These are phyloP conservation scores for Lasiodiplodia sp. DNA, from an alignment of 2,329 filamentous ascomycete species.

Conservation along the genomic window DNA sequence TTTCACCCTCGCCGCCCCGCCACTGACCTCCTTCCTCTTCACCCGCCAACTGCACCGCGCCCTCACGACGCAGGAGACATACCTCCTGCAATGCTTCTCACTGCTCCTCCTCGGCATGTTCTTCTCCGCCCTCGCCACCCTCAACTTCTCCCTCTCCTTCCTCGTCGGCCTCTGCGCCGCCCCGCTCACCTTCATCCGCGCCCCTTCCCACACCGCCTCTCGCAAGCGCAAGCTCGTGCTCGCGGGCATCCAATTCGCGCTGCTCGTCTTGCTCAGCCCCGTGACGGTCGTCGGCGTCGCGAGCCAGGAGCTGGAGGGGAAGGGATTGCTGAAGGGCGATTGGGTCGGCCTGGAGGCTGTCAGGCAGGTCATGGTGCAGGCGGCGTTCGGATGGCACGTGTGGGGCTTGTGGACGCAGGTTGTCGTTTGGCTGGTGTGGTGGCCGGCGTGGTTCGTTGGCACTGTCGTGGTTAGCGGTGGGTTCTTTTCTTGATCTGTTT, in stretches of 20 bases:
- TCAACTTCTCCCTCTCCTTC: constrained; percentile 93
- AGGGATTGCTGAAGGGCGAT: constrained; percentile 47
- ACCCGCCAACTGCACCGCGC: constrained; percentile 53
- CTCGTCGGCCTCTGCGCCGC: constrained; percentile 79
- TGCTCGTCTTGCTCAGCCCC: constrained; percentile 44
- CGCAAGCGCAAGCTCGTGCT: constrained; percentile 28
- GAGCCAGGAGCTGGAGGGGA: constrained; percentile 35
- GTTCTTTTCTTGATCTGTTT: constrained; percentile 2
- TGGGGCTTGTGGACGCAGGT: constrained; percentile 90
- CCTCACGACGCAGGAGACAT: constrained; percentile 73
- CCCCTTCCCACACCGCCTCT: not conserved
- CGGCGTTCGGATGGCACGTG: constrained; percentile 87
- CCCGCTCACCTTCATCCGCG: constrained; percentile 75
- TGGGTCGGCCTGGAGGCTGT: constrained; percentile 48
- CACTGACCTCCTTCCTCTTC: constrained; percentile 40
- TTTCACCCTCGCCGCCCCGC: constrained; percentile 43
- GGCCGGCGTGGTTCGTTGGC: constrained; percentile 84
- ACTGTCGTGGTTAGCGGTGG: constrained; percentile 37
- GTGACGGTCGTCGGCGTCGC: constrained; percentile 42
- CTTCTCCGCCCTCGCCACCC: constrained; percentile 87
- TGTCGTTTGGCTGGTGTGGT: constrained; percentile 94
- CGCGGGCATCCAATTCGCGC: constrained; percentile 32
- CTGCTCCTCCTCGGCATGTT: constrained; percentile 92
- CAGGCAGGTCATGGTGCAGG: constrained; percentile 68
- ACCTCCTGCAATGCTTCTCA: constrained; percentile 87